A percentile compares a stretch with the other conserved stretches of the same genome.
These are phyloP conservation scores for Candida boleticola DNA, from an alignment of 805 yeast species.

Conservation along the genomic window DNA sequence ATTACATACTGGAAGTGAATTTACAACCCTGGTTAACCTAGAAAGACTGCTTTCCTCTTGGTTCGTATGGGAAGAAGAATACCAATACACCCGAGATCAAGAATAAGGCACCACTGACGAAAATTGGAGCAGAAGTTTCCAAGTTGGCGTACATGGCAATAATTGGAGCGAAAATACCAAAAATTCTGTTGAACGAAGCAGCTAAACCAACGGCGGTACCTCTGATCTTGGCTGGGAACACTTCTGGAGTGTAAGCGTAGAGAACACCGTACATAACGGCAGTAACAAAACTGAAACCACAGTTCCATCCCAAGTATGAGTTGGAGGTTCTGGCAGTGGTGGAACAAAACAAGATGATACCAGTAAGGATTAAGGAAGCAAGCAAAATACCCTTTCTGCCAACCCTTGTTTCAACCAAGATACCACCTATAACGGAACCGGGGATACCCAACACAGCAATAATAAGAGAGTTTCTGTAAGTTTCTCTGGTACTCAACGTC, in stretches of 20 bases:
- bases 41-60: constrained; percentile 18
- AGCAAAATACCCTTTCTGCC: constrained; percentile 60
- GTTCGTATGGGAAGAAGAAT: constrained; percentile 27
- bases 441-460: constrained; percentile 32
- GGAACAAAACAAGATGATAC: constrained; percentile 59
- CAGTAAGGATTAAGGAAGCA: constrained; percentile 50
- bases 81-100: constrained; percentile 40
- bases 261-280: constrained; percentile 56
- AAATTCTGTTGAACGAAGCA: constrained; percentile 50
- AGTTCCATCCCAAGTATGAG: constrained; percentile 47
- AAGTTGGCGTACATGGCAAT: constrained; percentile 54
- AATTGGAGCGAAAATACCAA: constrained; percentile 59
- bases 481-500: constrained; percentile 28
- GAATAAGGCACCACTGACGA: constrained; percentile 58
- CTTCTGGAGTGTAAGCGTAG: constrained; percentile 68
- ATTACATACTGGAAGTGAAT: background rate
- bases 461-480: constrained; percentile 32
- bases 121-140: constrained; percentile 57
- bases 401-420: constrained; percentile 31
- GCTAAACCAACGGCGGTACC: constrained; percentile 64
- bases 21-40: too few species aligned
- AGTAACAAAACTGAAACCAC: constrained; percentile 45
- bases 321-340: constrained; percentile 57
- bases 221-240: constrained; percentile 46
- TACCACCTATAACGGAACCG: constrained; percentile 32